Evolutionary conservation across 2,329 filamentous ascomycete species (phyloP), one percentile per base, ranked within the genome.

Genomic region (Talaromyces sp.): DNA sequence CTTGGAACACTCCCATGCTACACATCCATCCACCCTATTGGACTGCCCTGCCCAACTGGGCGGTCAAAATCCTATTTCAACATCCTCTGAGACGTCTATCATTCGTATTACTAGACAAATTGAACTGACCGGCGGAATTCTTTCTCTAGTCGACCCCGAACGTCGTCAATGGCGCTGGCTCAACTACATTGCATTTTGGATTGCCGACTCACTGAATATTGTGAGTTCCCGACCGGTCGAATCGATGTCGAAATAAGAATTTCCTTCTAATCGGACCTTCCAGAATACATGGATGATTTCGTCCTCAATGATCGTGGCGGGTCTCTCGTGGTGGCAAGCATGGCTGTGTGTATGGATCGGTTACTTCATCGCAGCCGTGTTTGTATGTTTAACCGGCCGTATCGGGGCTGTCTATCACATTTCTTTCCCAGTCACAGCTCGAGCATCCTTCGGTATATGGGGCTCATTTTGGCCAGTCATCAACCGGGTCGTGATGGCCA

Each of bases 221-320:
- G 79, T 80, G 63, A 66, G 75, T 63, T 24, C 32, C 7, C 14
- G 19, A 8, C 8, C 40, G 4, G 10, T 10, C 14, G 10, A 29
- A n/a, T 17, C 2, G 20, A 20, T 17, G n/a, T 17, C 33, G 19
- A 20, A n/a, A 42, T 19, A 24, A 32, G 2, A 40, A 35, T 7
- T 4, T 7, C 16, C 6, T 19, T 19, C 47, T 62, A 51, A 60
- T 35, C 39, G 3, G 8, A 27, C 4, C 42, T 60, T 50, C 19
- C 30, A 85, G 75, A 94, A 93, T 73, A 94, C 90, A 1, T 95
- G 90, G 91, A 96, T 95, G 90, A 94, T 95, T 57, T 88, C 89
- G 0, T 90, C 88, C 1, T 86, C 88, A 33, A 91, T 91, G 83
- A 90, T 95, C 30, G 82, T 87, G 1, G 79, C 76, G 43, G 90